These are phyloP conservation scores for Claviceps sp. DNA, from an alignment of 2,329 filamentous ascomycete genomes.

Conservation along the genomic window DNA sequence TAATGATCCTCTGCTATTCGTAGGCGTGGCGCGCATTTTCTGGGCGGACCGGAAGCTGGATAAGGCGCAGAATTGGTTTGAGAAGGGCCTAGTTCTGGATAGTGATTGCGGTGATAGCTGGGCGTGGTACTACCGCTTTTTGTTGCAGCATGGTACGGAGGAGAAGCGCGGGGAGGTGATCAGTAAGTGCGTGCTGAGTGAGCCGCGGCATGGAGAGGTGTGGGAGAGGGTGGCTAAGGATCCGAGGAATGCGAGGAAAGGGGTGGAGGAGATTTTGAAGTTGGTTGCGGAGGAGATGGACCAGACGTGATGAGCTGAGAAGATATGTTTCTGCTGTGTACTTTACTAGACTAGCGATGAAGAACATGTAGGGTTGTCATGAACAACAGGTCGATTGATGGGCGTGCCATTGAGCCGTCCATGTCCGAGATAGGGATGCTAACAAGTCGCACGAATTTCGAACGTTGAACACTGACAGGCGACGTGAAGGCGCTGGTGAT, in stretches of 20 bases:
- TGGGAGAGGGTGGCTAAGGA: slow-evolving; percentile 84
- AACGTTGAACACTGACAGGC: neutral
- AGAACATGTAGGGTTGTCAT: neutral
- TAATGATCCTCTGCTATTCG: slow-evolving; percentile 77
- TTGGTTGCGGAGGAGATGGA: slow-evolving; percentile 48
- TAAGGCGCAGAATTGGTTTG: slow-evolving; percentile 93
- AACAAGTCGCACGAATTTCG: neutral
- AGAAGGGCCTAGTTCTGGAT: slow-evolving; percentile 83
- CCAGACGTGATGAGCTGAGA: neutral
- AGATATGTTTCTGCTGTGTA: neutral
- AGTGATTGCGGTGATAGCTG: slow-evolving; percentile 82
- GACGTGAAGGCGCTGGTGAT: neutral
- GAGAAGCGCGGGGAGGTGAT: slow-evolving; percentile 84
- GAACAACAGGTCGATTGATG: neutral
- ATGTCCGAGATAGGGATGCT: neutral
- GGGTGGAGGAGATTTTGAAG: slow-evolving; percentile 69
- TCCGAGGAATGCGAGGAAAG: slow-evolving; percentile 63
- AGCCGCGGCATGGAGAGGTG: slow-evolving; percentile 83
- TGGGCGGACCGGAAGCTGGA: slow-evolving; percentile 88
- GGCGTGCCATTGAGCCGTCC: neutral
- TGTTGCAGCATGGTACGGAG: slow-evolving; percentile 81
- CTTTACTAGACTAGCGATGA: neutral
- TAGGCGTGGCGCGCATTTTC: slow-evolving; percentile 88
- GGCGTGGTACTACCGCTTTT: slow-evolving; percentile 97
- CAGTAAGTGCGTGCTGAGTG: slow-evolving; percentile 64